phyloP scores from a whole-genome alignment of 805 yeast species.

The Candida suzukii region DNA sequence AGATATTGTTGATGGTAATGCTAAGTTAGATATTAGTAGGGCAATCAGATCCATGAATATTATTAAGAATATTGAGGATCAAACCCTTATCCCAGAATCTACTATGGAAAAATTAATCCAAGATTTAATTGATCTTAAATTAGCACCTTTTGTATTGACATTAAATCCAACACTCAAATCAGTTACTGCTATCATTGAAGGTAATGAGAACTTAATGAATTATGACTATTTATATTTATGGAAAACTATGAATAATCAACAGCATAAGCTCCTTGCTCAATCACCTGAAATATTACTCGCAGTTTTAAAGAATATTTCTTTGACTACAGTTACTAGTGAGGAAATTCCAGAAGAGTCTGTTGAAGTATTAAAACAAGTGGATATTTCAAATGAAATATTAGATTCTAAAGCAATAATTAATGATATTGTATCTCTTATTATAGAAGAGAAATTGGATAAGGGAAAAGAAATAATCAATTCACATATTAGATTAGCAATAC shows the following conservation, averaged over 20 bases:
- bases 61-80: slow-evolving; percentile 7
- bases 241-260: slow-evolving; percentile 6
- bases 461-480: not conserved
- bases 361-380: not conserved
- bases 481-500: slow-evolving; percentile 6
- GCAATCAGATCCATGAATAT: slow-evolving; percentile 9
- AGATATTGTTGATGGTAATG: slow-evolving; percentile 14
- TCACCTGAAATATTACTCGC: slow-evolving; percentile 1
- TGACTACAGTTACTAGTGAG: not conserved
- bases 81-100: slow-evolving; percentile 6
- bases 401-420: not conserved
- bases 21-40: slow-evolving; percentile 8
- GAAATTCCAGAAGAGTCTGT: not conserved
- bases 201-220: slow-evolving; percentile 6
- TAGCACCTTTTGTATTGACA: slow-evolving; percentile 9
- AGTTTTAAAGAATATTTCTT: slow-evolving; percentile 1
- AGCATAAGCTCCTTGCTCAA: not conserved
- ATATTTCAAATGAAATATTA: not conserved
- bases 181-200: slow-evolving; percentile 4
- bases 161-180: slow-evolving; percentile 5
- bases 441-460: slow-evolving; percentile 11
- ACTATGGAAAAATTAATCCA: slow-evolving; percentile 7
- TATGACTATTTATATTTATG: slow-evolving; percentile 15
- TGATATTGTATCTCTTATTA: slow-evolving; percentile 10
- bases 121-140: slow-evolving; percentile 12